These are phyloP conservation scores for Boletus pseudopeckii DNA, from an alignment of 768 basidiomycete species.

Conservation along the genomic window DNA sequence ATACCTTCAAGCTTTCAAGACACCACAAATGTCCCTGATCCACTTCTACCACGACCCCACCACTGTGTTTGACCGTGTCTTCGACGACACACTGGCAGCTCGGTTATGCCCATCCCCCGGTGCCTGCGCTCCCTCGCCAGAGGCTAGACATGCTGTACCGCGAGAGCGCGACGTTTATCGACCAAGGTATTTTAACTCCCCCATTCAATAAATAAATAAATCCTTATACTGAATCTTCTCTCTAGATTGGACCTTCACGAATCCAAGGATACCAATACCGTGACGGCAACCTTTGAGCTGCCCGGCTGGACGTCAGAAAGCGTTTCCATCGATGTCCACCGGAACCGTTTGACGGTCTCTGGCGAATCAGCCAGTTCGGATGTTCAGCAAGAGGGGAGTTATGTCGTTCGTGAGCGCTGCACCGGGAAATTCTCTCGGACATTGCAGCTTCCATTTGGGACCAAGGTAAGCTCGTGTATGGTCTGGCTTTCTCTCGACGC, in stretches of 20 bases:
- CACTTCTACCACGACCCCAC: slow-evolving; percentile 1
- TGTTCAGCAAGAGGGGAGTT: slow-evolving; percentile 36
- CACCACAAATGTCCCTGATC: slow-evolving; percentile 1
- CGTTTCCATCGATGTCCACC: slow-evolving; percentile 46
- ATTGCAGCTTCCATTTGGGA: slow-evolving; percentile 43
- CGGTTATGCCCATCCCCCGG: not conserved
- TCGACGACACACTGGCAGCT: slow-evolving; percentile 23
- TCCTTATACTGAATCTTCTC: not conserved
- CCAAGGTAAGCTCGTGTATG: slow-evolving; percentile 34
- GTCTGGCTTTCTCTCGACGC: not conserved
- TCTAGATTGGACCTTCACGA: slow-evolving; percentile 47
- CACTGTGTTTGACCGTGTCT: slow-evolving; percentile 7
- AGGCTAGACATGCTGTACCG: not conserved
- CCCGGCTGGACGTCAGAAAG: slow-evolving; percentile 51
- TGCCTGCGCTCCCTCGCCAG: not conserved
- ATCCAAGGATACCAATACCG: slow-evolving; percentile 36
- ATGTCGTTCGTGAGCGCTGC: slow-evolving; percentile 43
- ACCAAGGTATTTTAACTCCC: slow-evolving; percentile 27
- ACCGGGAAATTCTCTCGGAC: slow-evolving; percentile 45
- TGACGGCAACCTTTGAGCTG: slow-evolving; percentile 53
- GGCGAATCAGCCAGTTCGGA: slow-evolving; percentile 37
- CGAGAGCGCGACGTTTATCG: not conserved
- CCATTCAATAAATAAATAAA: too few species aligned
- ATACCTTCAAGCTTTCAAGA: not conserved
- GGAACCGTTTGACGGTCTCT: slow-evolving; percentile 45